These are phyloP conservation scores for Linum lewisii DNA, from an alignment of 345 rosid species.

Conservation along the genomic window DNA sequence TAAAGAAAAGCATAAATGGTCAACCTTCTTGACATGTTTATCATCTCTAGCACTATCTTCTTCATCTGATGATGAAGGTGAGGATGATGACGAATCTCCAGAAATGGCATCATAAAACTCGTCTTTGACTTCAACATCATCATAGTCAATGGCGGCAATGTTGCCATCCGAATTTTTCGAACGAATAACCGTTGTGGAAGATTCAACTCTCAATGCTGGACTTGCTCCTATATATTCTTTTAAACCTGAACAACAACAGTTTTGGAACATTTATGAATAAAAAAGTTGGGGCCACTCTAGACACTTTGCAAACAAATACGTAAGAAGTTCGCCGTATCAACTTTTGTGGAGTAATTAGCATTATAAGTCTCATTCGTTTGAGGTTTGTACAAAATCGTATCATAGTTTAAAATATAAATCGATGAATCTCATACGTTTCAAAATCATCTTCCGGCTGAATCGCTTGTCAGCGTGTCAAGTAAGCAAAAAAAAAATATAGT, in stretches of 20 bases:
- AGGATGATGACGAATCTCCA: conserved; percentile 54
- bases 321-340: background rate
- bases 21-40: conserved; percentile 37
- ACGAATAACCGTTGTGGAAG: conserved; percentile 29
- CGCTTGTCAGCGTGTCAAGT: no score
- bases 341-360: no score
- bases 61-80: conserved; percentile 67
- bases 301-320: background rate
- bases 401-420: no score
- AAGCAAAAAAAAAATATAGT: no score
- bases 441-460: no score
- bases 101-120: conserved; percentile 90
- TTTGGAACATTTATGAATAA: conserved; percentile 11
- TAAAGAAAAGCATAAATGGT: background rate
- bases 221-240: conserved; percentile 91
- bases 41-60: conserved; percentile 53
- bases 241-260: conserved; percentile 45
- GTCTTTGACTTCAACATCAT: conserved; percentile 53
- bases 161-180: conserved; percentile 43
- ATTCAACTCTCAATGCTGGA: conserved; percentile 42
- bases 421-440: no score
- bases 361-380: no score
- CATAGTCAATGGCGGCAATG: conserved; percentile 38
- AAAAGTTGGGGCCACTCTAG: conserved; percentile 6
- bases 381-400: no score